A percentile compares a stretch with the other conserved stretches of the same genome.
phyloP scores from a whole-genome alignment of 208 protist genomes.

The Tetramitus jugosus region DNA sequence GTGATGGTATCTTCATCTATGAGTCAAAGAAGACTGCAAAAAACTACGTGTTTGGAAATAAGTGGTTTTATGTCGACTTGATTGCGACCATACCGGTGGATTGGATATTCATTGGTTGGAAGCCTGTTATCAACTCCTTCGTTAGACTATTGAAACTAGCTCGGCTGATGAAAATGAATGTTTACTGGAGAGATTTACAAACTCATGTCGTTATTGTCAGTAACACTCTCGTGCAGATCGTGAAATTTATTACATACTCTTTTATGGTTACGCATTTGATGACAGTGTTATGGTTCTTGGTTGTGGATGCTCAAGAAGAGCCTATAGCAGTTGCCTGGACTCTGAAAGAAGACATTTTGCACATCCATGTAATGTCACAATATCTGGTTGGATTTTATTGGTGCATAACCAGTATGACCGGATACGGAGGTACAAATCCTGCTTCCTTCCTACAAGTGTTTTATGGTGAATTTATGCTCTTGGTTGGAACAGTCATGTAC shows the following conservation, averaged over 20 bases:
- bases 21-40: background rate
- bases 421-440: conserved; percentile 30
- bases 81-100: background rate
- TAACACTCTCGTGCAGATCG: background rate
- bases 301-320: background rate
- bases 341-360: conserved; percentile 10
- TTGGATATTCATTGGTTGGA: background rate
- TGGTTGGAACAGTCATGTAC: conserved; percentile 32
- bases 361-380: background rate
- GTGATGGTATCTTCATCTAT: conserved; percentile 7
- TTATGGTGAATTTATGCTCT: conserved; percentile 24
- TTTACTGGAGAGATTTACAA: conserved; percentile 7
- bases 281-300: conserved; percentile 25
- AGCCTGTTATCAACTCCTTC: background rate
- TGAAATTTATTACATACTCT: conserved; percentile 27
- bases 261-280: conserved; percentile 25
- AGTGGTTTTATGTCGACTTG: background rate
- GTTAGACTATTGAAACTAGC: background rate
- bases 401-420: conserved; percentile 30
- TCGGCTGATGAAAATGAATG: background rate
- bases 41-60: background rate
- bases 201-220: no score
- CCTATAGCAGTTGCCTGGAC: background rate
- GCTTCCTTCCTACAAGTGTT: conserved; percentile 16
- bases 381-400: conserved; percentile 29